Percentiles rank a stretch among this genome's conserved stretches.
Conservation (phyloP, 2,329 filamentous ascomycete genomes). For the Xylariaceae sp. region DNA sequence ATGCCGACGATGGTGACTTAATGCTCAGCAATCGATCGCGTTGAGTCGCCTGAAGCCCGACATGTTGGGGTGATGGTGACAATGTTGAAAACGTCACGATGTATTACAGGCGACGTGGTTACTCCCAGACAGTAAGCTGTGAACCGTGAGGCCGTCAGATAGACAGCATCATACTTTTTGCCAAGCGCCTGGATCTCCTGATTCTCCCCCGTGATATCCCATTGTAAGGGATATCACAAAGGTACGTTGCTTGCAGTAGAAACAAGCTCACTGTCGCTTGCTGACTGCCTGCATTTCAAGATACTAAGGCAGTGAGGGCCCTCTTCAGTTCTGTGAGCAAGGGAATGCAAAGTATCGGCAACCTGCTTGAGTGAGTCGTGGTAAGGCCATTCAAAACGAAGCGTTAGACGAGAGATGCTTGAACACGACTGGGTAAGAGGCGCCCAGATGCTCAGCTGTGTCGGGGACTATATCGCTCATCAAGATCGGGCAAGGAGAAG, state of each 20-base stretch:
- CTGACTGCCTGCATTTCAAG: no score
- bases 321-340: no score
- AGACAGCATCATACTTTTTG: background rate
- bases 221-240: background rate
- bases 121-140: background rate
- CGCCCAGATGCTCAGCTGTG: background rate
- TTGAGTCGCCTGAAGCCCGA: background rate
- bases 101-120: background rate
- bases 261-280: no score
- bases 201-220: background rate
- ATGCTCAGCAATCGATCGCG: background rate
- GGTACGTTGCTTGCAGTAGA: no score
- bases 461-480: background rate
- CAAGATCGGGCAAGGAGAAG: no score
- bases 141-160: background rate
- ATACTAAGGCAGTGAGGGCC: no score
- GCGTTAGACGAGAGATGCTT: background rate
- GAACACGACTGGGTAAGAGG: background rate
- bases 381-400: background rate
- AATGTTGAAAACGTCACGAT: background rate
- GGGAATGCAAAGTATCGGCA: no score
- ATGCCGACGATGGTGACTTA: background rate
- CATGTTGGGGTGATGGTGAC: background rate
- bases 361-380: background rate
- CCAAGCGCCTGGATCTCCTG: background rate